phyloP scores from a whole-genome alignment of 495 filamentous ascomycete species.

The Rhypophila decipiens region DNA sequence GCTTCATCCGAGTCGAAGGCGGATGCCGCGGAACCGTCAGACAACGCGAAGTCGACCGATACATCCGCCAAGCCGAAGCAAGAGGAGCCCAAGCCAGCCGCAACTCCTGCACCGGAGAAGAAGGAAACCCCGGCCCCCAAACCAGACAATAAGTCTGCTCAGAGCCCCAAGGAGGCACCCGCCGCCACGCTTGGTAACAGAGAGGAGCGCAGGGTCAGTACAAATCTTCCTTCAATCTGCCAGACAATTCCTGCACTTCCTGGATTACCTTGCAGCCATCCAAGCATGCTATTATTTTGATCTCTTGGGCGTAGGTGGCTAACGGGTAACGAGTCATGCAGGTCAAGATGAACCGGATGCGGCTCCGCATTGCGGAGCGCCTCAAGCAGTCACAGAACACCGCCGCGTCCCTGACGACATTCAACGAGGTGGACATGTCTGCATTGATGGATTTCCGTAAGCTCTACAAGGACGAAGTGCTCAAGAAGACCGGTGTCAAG shows the following conservation, averaged over 20 bases:
- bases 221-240: not conserved
- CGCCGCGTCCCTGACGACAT: conserved; percentile 92
- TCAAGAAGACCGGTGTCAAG: conserved; percentile 96
- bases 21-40: conserved; percentile 49
- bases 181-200: conserved; percentile 58
- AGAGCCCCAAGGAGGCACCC: conserved; percentile 31
- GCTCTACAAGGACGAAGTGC: conserved; percentile 88
- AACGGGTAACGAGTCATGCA: conserved; percentile 29
- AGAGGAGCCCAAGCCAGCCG: conserved; percentile 22
- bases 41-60: conserved; percentile 49
- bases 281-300: not conserved
- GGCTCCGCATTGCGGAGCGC: conserved; percentile 90
- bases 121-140: conserved; percentile 24
- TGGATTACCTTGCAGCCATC: too few relatives aligned
- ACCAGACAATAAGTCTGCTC: conserved; percentile 41
- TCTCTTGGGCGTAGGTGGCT: not conserved
- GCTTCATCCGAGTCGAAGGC: conserved; percentile 53
- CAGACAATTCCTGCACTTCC: too few relatives aligned
- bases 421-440: conserved; percentile 99
- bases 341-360: conserved; percentile 99
- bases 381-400: conserved; percentile 99
- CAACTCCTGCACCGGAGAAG: conserved; percentile 27
- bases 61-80: conserved; percentile 38
- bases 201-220: conserved; percentile 79
- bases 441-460: conserved; percentile 95